phyloP scores from a whole-genome alignment of 83 land plant genomes.

The Picea engelmannii region DNA sequence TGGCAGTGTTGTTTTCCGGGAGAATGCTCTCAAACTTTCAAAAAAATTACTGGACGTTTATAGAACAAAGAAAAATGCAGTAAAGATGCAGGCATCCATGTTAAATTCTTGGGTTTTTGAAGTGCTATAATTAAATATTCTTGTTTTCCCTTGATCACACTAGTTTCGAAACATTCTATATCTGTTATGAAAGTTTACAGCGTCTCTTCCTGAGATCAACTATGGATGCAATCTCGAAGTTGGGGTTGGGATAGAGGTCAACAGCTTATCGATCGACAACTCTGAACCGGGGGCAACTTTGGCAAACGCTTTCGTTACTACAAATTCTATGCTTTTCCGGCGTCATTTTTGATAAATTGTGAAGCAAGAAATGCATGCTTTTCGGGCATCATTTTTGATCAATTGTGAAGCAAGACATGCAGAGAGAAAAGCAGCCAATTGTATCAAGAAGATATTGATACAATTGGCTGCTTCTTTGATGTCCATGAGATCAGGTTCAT shows the following conservation, averaged over 20 bases:
- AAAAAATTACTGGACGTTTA: neutral
- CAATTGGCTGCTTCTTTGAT: too few relatives aligned
- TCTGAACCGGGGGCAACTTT: slow-evolving; percentile 5
- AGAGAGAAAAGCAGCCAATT: too few relatives aligned
- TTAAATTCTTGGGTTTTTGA: too few relatives aligned
- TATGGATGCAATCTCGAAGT: slow-evolving; percentile 23
- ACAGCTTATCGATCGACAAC: slow-evolving; percentile 9
- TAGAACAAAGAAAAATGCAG: neutral
- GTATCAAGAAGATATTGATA: too few relatives aligned
- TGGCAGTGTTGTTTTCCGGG: slow-evolving; percentile 38
- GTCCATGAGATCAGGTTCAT: too few relatives aligned
- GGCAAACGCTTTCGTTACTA: slow-evolving; percentile 19
- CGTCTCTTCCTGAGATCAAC: slow-evolving; percentile 15
- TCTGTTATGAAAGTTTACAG: neutral
- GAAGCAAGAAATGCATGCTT: too few relatives aligned
- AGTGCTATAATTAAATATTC: too few relatives aligned
- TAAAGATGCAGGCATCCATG: neutral
- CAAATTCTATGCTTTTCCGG: slow-evolving; percentile 5
- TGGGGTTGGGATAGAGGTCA: slow-evolving; percentile 21
- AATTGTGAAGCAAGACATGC: too few relatives aligned
- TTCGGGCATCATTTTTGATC: too few relatives aligned
- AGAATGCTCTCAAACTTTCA: slow-evolving; percentile 23
- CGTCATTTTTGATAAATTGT: too few relatives aligned
- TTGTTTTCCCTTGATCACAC: too few relatives aligned
- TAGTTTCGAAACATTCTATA: too few relatives aligned